A percentile compares a stretch with the other conserved stretches of the same genome.
Evolutionary conservation across 345 rosid species (phyloP).

Genomic region (Salix exigua): DNA sequence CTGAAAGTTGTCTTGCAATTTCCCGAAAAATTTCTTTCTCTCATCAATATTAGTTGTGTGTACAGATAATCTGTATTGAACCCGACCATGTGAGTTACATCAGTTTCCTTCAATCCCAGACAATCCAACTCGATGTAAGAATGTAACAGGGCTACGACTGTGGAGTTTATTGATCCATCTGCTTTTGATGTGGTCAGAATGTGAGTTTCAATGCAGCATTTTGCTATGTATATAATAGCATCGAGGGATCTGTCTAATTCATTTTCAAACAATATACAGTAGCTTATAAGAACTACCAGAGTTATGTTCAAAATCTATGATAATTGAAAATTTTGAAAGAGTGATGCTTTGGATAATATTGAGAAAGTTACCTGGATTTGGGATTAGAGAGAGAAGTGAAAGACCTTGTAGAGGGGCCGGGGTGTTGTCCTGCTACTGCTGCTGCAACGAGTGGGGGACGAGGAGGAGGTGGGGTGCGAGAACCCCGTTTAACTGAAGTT

Average conservation of each 20-base stretch:
- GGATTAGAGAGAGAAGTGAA: not conserved
- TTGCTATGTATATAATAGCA: not conserved
- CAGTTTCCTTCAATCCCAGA: not conserved
- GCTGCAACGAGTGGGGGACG: not conserved
- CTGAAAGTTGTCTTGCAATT: conserved; percentile 37
- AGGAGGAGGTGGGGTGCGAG: not conserved
- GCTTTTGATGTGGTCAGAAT: not conserved
- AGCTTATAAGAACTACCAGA: not conserved
- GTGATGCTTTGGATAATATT: not conserved
- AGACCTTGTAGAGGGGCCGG: no score
- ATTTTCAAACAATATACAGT: not conserved
- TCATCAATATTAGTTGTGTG: not conserved
- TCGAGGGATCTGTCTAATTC: not conserved
- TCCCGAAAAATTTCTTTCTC: not conserved
- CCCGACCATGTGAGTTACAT: not conserved
- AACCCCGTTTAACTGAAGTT: no score
- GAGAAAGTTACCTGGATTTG: not conserved
- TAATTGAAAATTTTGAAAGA: not conserved
- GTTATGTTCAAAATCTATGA: not conserved
- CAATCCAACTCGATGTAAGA: not conserved
- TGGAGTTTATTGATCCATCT: not conserved
- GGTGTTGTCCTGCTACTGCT: not conserved
- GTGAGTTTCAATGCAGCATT: not conserved
- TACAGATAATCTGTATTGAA: not conserved
- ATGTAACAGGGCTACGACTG: not conserved